These are phyloP conservation scores for Colletotrichum theobromicola DNA, from an alignment of 2,329 filamentous ascomycete species.

Conservation along the genomic window DNA sequence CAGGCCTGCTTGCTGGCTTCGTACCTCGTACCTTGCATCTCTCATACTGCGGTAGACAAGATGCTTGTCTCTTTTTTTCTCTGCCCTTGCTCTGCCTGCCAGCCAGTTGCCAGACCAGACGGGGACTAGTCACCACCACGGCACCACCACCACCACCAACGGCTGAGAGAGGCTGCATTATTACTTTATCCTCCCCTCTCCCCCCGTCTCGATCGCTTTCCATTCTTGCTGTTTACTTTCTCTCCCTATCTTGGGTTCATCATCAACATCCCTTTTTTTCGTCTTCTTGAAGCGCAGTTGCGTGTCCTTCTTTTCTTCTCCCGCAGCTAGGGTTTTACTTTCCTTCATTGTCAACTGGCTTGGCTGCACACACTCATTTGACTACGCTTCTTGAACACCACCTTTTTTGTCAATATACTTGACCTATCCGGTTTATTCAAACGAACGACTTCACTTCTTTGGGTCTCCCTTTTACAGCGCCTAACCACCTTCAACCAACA, in stretches of 20 bases:
- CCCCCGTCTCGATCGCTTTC: constrained; percentile 19
- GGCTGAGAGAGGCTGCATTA: constrained; percentile 33
- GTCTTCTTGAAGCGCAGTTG: constrained; percentile 41
- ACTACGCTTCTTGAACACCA: constrained; percentile 48
- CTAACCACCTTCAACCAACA: not conserved
- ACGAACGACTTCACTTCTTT: constrained; percentile 22
- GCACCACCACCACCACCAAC: constrained; percentile 1
- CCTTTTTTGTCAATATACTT: constrained; percentile 23
- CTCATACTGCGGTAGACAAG: not conserved
- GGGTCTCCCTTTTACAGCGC: not conserved
- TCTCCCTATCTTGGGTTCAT: constrained; percentile 29
- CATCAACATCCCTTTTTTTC: constrained; percentile 37
- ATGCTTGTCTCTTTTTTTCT: constrained; percentile 25
- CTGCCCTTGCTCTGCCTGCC: not conserved
- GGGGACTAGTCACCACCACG: not conserved
- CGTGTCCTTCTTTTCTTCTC: constrained; percentile 43
- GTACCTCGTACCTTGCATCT: not conserved
- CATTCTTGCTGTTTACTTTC: constrained; percentile 31
- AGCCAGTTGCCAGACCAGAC: constrained; percentile 7
- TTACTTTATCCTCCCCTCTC: constrained; percentile 21
- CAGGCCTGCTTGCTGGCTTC: not conserved
- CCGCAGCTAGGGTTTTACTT: constrained; percentile 47
- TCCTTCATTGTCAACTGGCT: constrained; percentile 57
- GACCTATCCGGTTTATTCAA: constrained; percentile 26
- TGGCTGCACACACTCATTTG: constrained; percentile 63